Conservation (phyloP, 441 rosid genomes). For the Bruguiera hainesii region DNA sequence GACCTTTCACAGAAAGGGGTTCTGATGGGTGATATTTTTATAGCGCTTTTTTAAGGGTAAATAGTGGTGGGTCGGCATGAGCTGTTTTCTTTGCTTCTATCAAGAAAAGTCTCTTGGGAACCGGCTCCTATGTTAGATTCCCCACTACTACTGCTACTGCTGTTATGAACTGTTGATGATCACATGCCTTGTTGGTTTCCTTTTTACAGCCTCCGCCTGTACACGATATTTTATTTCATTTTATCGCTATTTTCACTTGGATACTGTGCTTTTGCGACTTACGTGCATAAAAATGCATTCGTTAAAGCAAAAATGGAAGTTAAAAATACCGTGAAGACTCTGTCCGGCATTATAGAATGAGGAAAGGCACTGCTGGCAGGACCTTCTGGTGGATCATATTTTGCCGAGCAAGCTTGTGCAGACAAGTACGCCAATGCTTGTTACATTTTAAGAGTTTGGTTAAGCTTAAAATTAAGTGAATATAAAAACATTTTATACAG, state of each 20-base stretch:
- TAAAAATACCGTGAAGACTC: not conserved
- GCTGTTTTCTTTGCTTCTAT: slow-evolving; percentile 8
- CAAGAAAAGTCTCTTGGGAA: slow-evolving; percentile 25
- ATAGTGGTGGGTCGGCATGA: slow-evolving; percentile 21
- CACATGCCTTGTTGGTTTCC: slow-evolving; percentile 22
- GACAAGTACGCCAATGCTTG: no score
- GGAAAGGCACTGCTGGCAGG: not conserved
- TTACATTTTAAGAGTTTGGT: no score
- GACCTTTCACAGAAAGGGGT: not conserved
- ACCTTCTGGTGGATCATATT: not conserved
- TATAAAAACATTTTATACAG: no score
- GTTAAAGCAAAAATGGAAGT: not conserved
- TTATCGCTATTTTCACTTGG: slow-evolving; percentile 13
- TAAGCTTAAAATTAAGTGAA: no score
- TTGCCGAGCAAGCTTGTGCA: not conserved
- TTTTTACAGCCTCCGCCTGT: not conserved
- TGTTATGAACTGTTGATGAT: slow-evolving; percentile 1
- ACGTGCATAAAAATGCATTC: not conserved
- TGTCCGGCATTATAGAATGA: not conserved
- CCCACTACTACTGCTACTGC: slow-evolving; percentile 4
- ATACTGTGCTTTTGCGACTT: not conserved
- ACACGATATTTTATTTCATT: slow-evolving; percentile 7
- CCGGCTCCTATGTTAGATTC: slow-evolving; percentile 30
- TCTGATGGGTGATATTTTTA: slow-evolving; percentile 7
- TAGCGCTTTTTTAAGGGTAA: slow-evolving; percentile 6